These are phyloP conservation scores for Pulveroboletus sp. DNA, from an alignment of 768 basidiomycete genomes.

Conservation along the genomic window DNA sequence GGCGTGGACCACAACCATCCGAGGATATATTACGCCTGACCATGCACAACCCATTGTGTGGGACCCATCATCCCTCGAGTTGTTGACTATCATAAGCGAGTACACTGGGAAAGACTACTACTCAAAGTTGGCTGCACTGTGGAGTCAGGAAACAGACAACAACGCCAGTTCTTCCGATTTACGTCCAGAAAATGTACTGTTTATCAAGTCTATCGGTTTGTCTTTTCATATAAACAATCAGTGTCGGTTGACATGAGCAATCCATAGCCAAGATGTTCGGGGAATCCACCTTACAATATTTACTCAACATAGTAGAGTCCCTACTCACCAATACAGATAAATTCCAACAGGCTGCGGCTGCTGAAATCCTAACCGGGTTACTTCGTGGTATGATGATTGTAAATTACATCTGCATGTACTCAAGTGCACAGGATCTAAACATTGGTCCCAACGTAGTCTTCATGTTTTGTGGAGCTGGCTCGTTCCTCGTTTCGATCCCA, in stretches of 20 bases:
- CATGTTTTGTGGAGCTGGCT: conserved; percentile 73
- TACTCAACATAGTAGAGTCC: conserved; percentile 55
- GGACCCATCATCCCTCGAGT: conserved; percentile 49
- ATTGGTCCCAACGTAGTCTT: conserved; percentile 61
- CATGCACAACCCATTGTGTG: conserved; percentile 38
- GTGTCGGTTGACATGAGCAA: conserved; percentile 26
- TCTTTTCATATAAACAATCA: conserved; percentile 33
- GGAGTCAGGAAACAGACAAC: conserved; percentile 78
- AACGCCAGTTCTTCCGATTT: conserved; percentile 49
- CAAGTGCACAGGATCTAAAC: conserved; percentile 60
- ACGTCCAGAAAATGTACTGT: conserved; percentile 46
- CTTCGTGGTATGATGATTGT: conserved; percentile 52
- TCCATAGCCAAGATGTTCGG: conserved; percentile 63
- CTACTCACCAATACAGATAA: conserved; percentile 64
- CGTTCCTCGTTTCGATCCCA: conserved; percentile 49
- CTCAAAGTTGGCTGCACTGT: conserved; percentile 53
- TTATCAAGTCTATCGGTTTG: conserved; percentile 47
- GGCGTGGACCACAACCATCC: conserved; percentile 60
- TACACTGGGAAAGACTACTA: conserved; percentile 53
- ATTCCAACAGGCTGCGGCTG: conserved; percentile 81
- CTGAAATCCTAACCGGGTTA: conserved; percentile 68
- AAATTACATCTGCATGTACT: conserved; percentile 4
- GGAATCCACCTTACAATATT: conserved; percentile 43
- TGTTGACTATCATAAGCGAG: conserved; percentile 48
- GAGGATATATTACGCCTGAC: conserved; percentile 48